Conservation (phyloP, 2,329 filamentous ascomycete genomes). For the Nemania abortiva region DNA sequence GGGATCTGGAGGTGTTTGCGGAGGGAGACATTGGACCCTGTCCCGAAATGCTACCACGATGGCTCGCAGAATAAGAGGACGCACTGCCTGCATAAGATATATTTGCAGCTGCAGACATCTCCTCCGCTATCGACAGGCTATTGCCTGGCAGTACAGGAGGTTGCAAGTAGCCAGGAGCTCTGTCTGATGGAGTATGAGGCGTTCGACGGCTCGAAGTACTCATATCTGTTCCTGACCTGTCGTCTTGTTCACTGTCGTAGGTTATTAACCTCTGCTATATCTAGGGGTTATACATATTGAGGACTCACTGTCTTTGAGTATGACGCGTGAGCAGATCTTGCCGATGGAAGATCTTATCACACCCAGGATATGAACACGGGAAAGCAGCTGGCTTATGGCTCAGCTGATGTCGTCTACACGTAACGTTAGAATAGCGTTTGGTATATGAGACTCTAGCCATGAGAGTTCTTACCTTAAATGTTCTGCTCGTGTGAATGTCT, state of each 20-base stretch:
- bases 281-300: neutral
- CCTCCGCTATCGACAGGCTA: slow-evolving; percentile 41
- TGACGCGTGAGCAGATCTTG: slow-evolving; percentile 71
- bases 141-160: slow-evolving; percentile 32
- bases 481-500: slow-evolving; percentile 74
- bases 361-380: slow-evolving; percentile 64
- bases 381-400: slow-evolving; percentile 68
- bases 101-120: slow-evolving; percentile 44
- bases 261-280: slow-evolving; percentile 30
- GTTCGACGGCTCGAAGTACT: slow-evolving; percentile 47
- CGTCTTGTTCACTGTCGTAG: slow-evolving; percentile 59
- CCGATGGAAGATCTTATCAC: slow-evolving; percentile 69
- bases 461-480: slow-evolving; percentile 64
- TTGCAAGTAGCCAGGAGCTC: slow-evolving; percentile 37
- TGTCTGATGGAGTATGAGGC: slow-evolving; percentile 45
- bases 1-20: slow-evolving; percentile 25
- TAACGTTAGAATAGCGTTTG: slow-evolving; percentile 44
- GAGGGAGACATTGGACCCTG: slow-evolving; percentile 48
- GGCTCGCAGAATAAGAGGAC: slow-evolving; percentile 40
- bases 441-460: neutral
- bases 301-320: slow-evolving; percentile 62
- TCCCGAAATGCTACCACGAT: slow-evolving; percentile 42
- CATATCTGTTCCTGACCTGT: slow-evolving; percentile 52
- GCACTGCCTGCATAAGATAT: slow-evolving; percentile 41
- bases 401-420: slow-evolving; percentile 68